A percentile compares a stretch with the other conserved stretches of the same genome.
Evolutionary conservation across 805 yeast species (phyloP).

Genomic region (Myxozyma sirexii): DNA sequence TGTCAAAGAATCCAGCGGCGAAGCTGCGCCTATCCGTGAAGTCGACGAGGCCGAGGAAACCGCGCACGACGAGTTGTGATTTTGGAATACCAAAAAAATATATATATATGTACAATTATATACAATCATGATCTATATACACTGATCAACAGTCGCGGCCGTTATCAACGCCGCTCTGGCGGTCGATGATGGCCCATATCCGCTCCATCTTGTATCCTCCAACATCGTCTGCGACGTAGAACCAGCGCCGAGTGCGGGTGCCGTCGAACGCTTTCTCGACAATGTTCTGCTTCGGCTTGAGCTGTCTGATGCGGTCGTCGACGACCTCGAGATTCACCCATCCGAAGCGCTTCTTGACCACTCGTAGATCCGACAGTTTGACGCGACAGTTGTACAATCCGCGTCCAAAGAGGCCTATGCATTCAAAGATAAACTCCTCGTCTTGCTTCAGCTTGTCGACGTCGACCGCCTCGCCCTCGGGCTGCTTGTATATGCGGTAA

Average conservation of each 20-base stretch:
- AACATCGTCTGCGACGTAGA: constrained; percentile 68
- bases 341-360: constrained; percentile 48
- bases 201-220: constrained; percentile 86
- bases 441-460: constrained; percentile 60
- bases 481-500: constrained; percentile 63
- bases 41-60: constrained; percentile 1
- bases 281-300: constrained; percentile 9
- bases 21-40: constrained; percentile 2
- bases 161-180: constrained; percentile 64
- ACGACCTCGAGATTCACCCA: constrained; percentile 52
- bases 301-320: constrained; percentile 39
- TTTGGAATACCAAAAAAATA: no score
- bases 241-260: constrained; percentile 43
- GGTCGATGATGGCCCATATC: constrained; percentile 79
- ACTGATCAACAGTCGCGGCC: constrained; percentile 52
- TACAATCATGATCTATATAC: no score
- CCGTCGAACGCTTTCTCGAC: constrained; percentile 23
- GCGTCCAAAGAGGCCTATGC: constrained; percentile 67
- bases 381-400: constrained; percentile 65
- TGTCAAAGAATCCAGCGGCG: not conserved
- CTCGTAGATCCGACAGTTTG: constrained; percentile 51
- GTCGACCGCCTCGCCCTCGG: constrained; percentile 54
- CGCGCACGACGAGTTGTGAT: constrained; percentile 29
- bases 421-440: constrained; percentile 69
- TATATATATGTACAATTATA: not conserved